Conservation (phyloP, 495 filamentous ascomycete genomes). For the Neurospora sp. region DNA sequence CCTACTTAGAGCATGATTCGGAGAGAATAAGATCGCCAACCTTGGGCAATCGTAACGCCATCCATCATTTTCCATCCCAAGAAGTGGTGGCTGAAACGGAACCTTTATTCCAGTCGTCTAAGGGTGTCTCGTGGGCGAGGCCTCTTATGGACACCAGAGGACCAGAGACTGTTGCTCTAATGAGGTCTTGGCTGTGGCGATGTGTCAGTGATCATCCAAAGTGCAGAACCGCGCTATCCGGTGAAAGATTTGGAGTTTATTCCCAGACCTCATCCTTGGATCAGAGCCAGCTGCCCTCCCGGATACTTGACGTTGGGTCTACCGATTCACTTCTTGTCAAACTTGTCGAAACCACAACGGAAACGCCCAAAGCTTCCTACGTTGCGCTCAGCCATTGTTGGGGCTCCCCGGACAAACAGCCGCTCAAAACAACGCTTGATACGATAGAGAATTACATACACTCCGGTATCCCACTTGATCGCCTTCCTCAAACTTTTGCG, state of each 20-base stretch:
- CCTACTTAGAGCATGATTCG: background rate
- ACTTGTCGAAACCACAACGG: background rate
- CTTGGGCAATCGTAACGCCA: too few species aligned
- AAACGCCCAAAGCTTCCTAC: background rate
- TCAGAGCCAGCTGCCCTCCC: background rate
- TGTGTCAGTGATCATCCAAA: background rate
- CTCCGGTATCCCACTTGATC: background rate
- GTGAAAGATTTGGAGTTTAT: background rate
- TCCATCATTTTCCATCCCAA: background rate
- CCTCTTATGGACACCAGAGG: background rate
- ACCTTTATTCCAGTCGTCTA: background rate
- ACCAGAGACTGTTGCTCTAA: background rate
- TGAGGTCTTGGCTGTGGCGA: background rate
- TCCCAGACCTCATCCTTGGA: background rate
- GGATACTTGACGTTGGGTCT: background rate
- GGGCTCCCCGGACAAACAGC: background rate
- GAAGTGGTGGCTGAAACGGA: background rate
- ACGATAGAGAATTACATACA: accelerated
- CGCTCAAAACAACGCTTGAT: background rate
- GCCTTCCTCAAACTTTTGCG: background rate
- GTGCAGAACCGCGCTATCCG: background rate
- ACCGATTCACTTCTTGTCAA: background rate
- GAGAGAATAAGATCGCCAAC: too few species aligned
- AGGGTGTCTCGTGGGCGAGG: background rate
- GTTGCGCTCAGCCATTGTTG: background rate